These are phyloP conservation scores for Oenanthe javanica DNA, from an alignment of 140 eudicot genomes.

Conservation along the genomic window DNA sequence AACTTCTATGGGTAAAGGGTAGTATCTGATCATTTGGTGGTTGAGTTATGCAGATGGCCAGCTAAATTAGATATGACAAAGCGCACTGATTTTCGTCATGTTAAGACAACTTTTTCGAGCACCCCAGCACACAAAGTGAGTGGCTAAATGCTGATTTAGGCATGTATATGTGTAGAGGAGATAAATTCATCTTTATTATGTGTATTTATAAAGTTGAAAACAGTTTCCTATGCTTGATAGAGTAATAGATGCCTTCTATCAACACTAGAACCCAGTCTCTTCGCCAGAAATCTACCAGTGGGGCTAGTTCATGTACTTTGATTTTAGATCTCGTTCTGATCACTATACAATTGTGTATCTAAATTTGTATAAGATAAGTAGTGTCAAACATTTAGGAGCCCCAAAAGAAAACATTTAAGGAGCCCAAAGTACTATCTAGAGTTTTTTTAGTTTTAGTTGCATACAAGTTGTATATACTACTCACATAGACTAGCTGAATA, in stretches of 20 bases:
- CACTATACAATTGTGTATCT: background rate
- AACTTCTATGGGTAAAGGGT: background rate
- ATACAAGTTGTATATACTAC: background rate
- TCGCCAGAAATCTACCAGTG: background rate
- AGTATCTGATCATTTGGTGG: constrained; percentile 20
- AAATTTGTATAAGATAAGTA: background rate
- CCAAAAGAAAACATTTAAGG: too few species aligned
- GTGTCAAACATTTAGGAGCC: background rate
- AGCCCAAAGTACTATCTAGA: background rate
- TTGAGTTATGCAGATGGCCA: constrained; percentile 80
- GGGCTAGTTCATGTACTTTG: background rate
- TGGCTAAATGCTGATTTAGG: constrained; percentile 8
- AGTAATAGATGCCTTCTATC: background rate
- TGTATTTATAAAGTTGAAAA: background rate
- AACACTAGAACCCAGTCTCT: background rate
- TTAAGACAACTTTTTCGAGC: constrained; percentile 78
- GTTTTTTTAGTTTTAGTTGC: background rate
- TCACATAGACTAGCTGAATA: background rate
- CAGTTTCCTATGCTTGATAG: background rate
- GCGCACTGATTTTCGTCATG: constrained; percentile 91
- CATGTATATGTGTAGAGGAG: background rate
- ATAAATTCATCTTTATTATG: background rate
- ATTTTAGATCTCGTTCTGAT: constrained; percentile 1
- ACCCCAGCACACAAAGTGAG: constrained; percentile 79
- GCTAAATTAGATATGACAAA: constrained; percentile 85